Evolutionary conservation across 306 rosid species (phyloP).

Genomic region (Nissolia schottii): DNA sequence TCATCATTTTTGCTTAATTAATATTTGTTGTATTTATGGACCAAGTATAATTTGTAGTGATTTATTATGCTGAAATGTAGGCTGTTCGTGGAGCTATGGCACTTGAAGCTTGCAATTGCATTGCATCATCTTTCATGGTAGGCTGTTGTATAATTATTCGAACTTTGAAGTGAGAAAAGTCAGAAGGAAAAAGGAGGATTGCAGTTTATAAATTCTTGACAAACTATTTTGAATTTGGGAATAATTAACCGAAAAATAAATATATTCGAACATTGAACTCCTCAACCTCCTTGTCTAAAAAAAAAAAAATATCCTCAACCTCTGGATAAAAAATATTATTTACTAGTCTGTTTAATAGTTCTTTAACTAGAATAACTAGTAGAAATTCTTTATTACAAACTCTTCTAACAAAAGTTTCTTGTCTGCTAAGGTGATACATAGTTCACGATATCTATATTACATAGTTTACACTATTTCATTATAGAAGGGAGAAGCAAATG

Average conservation of each 20-base stretch:
- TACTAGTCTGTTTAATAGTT: neutral
- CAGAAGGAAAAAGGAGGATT: neutral
- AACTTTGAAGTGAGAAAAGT: neutral
- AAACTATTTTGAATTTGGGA: neutral
- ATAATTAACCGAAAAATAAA: neutral
- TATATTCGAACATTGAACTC: too few species aligned
- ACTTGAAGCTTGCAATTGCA: conserved; percentile 93
- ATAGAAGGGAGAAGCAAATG: neutral
- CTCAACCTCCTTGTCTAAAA: too few species aligned
- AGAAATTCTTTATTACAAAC: neutral
- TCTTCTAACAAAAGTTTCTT: neutral
- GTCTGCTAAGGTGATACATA: neutral
- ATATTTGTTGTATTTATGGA: conserved; percentile 11
- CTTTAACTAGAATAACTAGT: neutral
- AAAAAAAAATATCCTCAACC: too few species aligned
- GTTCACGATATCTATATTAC: neutral
- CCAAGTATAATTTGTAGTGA: conserved; percentile 25
- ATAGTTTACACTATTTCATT: neutral
- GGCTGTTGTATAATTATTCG: conserved; percentile 15
- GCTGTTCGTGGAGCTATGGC: conserved; percentile 76
- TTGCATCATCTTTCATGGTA: conserved; percentile 71
- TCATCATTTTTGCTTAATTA: conserved; percentile 4
- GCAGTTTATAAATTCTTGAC: neutral
- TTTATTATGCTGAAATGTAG: conserved; percentile 41
- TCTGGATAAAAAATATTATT: neutral